These are phyloP conservation scores for Xylariaceae sp. DNA, from an alignment of 2,329 filamentous ascomycete genomes.

Conservation along the genomic window DNA sequence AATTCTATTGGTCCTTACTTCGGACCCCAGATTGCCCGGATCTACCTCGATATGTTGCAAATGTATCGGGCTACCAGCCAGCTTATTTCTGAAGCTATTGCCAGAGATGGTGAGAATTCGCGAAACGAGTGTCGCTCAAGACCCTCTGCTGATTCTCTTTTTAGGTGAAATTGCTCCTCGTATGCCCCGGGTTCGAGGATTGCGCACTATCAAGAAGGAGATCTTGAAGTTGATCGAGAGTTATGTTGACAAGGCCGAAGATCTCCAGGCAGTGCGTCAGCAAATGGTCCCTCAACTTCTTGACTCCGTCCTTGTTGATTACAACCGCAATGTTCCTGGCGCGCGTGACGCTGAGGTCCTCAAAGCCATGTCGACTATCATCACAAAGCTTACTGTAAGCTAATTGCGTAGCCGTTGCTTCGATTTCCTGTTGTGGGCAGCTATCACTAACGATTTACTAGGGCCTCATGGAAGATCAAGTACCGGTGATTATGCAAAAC, in stretches of 20 bases:
- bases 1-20: constrained; percentile 96
- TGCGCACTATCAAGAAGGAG: constrained; percentile 98
- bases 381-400: constrained; percentile 91
- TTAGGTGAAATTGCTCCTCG: constrained; percentile 87
- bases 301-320: constrained; percentile 90
- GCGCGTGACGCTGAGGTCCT: constrained; percentile 94
- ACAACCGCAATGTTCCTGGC: constrained; percentile 93
- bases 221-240: constrained; percentile 97
- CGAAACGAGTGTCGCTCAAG: not conserved
- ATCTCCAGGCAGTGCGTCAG: constrained; percentile 83
- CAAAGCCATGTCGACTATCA: constrained; percentile 96
- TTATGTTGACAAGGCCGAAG: constrained; percentile 96
- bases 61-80: constrained; percentile 98
- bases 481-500: constrained; percentile 95
- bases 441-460: constrained; percentile 34
- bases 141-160: constrained; percentile 33
- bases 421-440: not conserved
- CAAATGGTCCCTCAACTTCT: constrained; percentile 95
- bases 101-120: constrained; percentile 61
- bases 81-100: constrained; percentile 89
- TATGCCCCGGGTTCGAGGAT: constrained; percentile 90
- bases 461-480: constrained; percentile 96
- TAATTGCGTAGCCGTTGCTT: constrained; percentile 28
- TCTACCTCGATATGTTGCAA: constrained; percentile 97
- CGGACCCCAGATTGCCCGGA: constrained; percentile 94